Percentiles rank a stretch among this genome's conserved stretches.
Evolutionary conservation across 1,284 basidiomycete genomes (phyloP).

Genomic region (Malassezia cuniculi): DNA sequence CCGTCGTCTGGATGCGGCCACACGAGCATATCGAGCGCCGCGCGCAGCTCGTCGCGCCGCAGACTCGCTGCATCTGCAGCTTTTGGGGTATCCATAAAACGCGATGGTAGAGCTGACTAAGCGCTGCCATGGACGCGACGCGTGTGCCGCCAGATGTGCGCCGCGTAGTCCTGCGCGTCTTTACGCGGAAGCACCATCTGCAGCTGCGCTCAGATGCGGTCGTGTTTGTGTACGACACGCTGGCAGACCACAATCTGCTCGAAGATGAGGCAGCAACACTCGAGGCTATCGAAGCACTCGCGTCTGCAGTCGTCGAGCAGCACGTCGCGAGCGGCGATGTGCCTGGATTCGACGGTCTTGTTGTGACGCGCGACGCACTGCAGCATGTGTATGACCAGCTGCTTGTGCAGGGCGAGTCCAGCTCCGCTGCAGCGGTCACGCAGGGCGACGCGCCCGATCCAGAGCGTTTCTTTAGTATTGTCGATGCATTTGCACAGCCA

Average conservation of each 20-base stretch:
- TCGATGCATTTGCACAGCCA: constrained; percentile 90
- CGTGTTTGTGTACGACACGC: constrained; percentile 31
- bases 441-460: constrained; percentile 59
- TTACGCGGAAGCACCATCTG: constrained; percentile 36
- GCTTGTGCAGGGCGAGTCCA: constrained; percentile 17
- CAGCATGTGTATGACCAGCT: constrained; percentile 35
- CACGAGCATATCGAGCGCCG: constrained; percentile 1
- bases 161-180: constrained; percentile 29
- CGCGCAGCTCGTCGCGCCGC: not conserved
- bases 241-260: constrained; percentile 32
- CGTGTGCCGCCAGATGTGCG: constrained; percentile 28
- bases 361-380: constrained; percentile 32
- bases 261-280: constrained; percentile 23
- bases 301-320: constrained; percentile 30
- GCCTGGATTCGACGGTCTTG: constrained; percentile 12
- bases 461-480: constrained; percentile 66
- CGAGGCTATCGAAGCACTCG: constrained; percentile 42
- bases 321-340: constrained; percentile 13
- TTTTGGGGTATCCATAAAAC: no score
- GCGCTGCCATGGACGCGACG: constrained; percentile 3
- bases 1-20: constrained; percentile 5
- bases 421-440: constrained; percentile 11
- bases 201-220: constrained; percentile 41
- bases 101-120: no score
- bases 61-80: no score